A percentile compares a stretch with the other conserved stretches of the same genome.
phyloP scores from a whole-genome alignment of 169 alveolate genomes.

The Babesia bigemina region DNA sequence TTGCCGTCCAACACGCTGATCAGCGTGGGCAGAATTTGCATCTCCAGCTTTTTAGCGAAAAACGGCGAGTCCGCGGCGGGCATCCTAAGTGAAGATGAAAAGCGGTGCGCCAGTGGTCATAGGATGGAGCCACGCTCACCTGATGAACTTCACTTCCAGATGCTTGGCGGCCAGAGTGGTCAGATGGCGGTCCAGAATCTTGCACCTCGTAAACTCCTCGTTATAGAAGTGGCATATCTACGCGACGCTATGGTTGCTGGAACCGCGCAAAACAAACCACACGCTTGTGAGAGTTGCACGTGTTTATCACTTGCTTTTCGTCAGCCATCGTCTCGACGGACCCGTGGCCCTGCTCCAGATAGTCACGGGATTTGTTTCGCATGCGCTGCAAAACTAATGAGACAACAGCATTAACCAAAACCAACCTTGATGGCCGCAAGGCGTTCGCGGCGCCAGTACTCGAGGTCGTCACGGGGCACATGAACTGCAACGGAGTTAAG shows the following conservation, averaged over 20 bases:
- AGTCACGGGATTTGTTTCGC: conserved; percentile 37
- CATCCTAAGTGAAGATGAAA: conserved; percentile 25
- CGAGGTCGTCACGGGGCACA: background rate
- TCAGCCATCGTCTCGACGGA: conserved; percentile 45
- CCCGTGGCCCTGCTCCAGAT: conserved; percentile 61
- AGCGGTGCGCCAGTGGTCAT: background rate
- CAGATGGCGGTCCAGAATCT: conserved; percentile 47
- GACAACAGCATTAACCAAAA: background rate
- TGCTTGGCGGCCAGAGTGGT: conserved; percentile 41
- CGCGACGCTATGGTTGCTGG: no score
- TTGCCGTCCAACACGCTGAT: conserved; percentile 47
- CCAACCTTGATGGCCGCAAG: conserved; percentile 16
- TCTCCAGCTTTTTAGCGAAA: conserved; percentile 52
- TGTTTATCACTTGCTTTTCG: conserved; percentile 63
- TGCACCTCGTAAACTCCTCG: conserved; percentile 65
- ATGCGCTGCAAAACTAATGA: conserved; percentile 10
- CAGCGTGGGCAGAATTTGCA: conserved; percentile 63
- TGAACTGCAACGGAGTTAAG: background rate
- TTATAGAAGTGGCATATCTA: conserved; percentile 63
- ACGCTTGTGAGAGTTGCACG: conserved; percentile 41
- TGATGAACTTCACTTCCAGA: conserved; percentile 63
- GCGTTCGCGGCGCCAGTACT: conserved; percentile 32
- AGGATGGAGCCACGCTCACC: conserved; percentile 16
- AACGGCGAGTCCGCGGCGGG: conserved; percentile 60
- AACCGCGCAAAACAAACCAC: conserved; percentile 27